These are phyloP conservation scores for Quillaja saponaria DNA, from an alignment of 306 rosid species.

Conservation along the genomic window DNA sequence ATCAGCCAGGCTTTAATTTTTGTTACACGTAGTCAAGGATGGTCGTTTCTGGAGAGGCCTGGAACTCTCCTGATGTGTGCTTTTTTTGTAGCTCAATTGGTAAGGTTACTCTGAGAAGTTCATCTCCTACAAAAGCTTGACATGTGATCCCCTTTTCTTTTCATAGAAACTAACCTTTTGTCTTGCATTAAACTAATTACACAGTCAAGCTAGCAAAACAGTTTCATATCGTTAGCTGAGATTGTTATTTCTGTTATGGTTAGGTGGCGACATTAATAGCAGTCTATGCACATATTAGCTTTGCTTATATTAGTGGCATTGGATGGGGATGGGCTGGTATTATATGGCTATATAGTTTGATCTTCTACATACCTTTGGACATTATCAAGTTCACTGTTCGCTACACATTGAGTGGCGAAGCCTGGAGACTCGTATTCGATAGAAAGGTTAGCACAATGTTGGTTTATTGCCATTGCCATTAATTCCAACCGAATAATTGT, in stretches of 20 bases:
- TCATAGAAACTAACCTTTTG: no score
- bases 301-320: conserved; percentile 68
- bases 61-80: conserved; percentile 74
- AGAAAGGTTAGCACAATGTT: conserved; percentile 51
- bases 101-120: conserved; percentile 29
- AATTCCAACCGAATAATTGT: neutral
- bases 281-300: conserved; percentile 72
- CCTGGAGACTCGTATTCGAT: conserved; percentile 78
- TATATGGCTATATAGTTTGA: conserved; percentile 76
- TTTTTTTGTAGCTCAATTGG: conserved; percentile 81
- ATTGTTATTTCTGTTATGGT: conserved; percentile 19
- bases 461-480: neutral
- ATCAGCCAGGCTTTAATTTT: conserved; percentile 89
- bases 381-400: conserved; percentile 73
- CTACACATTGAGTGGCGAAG: conserved; percentile 76
- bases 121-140: conserved; percentile 10
- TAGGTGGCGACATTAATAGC: conserved; percentile 88
- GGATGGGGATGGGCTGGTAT: conserved; percentile 96
- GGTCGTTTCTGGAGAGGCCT: conserved; percentile 80
- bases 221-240: conserved; percentile 25
- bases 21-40: conserved; percentile 75
- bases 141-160: neutral
- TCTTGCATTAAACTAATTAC: neutral
- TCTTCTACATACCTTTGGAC: conserved; percentile 79
- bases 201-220: neutral